phyloP scores from a whole-genome alignment of 345 rosid species.

The Aethionema arabicum region DNA sequence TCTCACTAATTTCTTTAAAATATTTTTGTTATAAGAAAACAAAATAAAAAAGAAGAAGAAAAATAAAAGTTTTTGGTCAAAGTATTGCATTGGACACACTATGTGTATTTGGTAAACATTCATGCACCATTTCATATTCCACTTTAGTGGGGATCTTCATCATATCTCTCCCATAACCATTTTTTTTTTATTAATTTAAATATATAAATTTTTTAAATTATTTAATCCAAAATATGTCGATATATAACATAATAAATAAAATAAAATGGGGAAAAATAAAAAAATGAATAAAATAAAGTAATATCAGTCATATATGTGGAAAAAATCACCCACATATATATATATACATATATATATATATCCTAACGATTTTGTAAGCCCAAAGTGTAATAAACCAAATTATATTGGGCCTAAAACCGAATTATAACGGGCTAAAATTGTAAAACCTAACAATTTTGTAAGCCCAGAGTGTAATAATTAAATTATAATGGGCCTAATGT shows the following conservation, averaged over 20 bases:
- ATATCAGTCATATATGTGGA: too few relatives aligned
- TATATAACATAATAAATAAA: background rate
- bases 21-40: slow-evolving; percentile 1
- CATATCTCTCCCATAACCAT: slow-evolving; percentile 37
- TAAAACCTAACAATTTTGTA: too few relatives aligned
- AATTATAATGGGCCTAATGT: too few relatives aligned
- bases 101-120: slow-evolving; percentile 30
- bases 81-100: slow-evolving; percentile 32
- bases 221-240: background rate
- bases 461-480: too few relatives aligned
- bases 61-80: slow-evolving; percentile 20
- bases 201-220: slow-evolving; percentile 5
- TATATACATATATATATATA: too few relatives aligned
- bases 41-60: slow-evolving; percentile 20
- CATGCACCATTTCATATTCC: slow-evolving; percentile 38
- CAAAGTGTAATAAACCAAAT: background rate
- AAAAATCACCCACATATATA: too few relatives aligned
- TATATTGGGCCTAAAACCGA: background rate
- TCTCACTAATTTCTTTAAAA: background rate
- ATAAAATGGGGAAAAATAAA: too few relatives aligned
- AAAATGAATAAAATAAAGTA: too few relatives aligned
- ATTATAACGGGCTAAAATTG: too few relatives aligned
- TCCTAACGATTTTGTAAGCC: background rate
- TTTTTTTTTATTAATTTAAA: slow-evolving; percentile 13
- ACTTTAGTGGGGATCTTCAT: slow-evolving; percentile 38